Evolutionary conservation across 2,329 filamentous ascomycete species (phyloP), one percentile per base, ranked within the genome.

Genomic region (Trichoderma brevicompactum): DNA sequence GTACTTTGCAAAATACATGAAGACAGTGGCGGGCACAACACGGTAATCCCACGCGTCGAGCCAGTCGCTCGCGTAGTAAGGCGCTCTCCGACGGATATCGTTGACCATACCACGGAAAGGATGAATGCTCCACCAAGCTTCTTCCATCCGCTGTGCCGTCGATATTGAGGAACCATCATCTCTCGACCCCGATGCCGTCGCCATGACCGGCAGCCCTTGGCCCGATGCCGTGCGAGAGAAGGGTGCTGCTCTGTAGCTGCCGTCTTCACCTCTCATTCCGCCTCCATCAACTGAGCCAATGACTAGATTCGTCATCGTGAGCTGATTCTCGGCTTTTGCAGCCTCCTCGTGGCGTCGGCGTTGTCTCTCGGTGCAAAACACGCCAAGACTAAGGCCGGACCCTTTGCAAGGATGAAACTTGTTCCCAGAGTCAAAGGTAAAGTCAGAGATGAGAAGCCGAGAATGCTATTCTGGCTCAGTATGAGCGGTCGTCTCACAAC

Each of bases 1-100:
- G 68, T 83, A 94, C 92, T 96, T 96, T 68, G 92, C 92, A 83
- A 96, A 96, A 80, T 95, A 96, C 91, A 96, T 96, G 78, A 96
- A 96, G 36, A 96, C 81, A 9, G 92, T 96, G 15, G 92, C 92
- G 1, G 92, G 92, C 44, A 96, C 85, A 48, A 96, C 91, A 62
- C 92, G 87, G 79, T 96, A 96, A 74, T 96, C 91, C 91, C 91
- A 95, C 1, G 92, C 92, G 80, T 96, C 92, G 17, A 75, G 81
- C 91, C 91, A 96, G 77, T 96, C 92, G 76, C 89, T 94, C 78
- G 80, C 81, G 74, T 95, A 96, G 74, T 85, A 96, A 1, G 92
- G 92, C 7, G 84, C 84, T 68, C 92, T 81, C 65, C 92, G 87
- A 69, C 87, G 87, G 40, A 96, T 73, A 77, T 96, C 92, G 73